phyloP scores from a whole-genome alignment of 2,329 filamentous ascomycete species.

The Pseudogymnoascus sp. region DNA sequence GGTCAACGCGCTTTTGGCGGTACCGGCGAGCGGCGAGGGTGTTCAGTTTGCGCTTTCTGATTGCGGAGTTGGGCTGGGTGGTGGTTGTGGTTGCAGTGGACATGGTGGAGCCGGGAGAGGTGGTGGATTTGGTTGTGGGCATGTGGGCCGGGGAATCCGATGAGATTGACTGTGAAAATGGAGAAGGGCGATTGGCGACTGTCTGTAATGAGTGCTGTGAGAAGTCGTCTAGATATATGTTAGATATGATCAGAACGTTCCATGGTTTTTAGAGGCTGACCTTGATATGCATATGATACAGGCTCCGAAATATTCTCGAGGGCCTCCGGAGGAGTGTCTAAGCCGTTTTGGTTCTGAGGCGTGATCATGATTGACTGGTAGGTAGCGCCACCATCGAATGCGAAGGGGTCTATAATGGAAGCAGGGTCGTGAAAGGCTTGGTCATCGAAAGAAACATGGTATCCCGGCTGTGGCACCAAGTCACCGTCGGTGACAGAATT shows the following conservation, averaged over 20 bases:
- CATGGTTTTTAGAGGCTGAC: not conserved
- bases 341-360: conserved; percentile 3
- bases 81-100: conserved; percentile 4
- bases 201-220: conserved; percentile 5
- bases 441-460: conserved; percentile 3
- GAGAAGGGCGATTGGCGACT: not conserved
- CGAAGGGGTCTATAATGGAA: not conserved
- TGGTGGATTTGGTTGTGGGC: not conserved
- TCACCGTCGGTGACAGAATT: not conserved
- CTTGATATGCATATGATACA: conserved; percentile 10
- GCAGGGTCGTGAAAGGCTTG: conserved; percentile 2
- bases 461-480: not conserved
- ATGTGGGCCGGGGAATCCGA: not conserved
- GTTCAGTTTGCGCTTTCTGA: conserved; percentile 57
- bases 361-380: not conserved
- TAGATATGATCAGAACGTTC: not conserved
- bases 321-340: not conserved
- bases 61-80: conserved; percentile 13
- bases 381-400: conserved; percentile 4
- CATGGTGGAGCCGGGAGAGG: conserved; percentile 4
- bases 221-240: conserved; percentile 1
- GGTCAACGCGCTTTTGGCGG: conserved; percentile 63
- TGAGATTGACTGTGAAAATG: not conserved
- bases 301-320: not conserved
- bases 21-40: conserved; percentile 67